These are phyloP conservation scores for Nemophila menziesii DNA, from an alignment of 257 asterid species.

Conservation along the genomic window DNA sequence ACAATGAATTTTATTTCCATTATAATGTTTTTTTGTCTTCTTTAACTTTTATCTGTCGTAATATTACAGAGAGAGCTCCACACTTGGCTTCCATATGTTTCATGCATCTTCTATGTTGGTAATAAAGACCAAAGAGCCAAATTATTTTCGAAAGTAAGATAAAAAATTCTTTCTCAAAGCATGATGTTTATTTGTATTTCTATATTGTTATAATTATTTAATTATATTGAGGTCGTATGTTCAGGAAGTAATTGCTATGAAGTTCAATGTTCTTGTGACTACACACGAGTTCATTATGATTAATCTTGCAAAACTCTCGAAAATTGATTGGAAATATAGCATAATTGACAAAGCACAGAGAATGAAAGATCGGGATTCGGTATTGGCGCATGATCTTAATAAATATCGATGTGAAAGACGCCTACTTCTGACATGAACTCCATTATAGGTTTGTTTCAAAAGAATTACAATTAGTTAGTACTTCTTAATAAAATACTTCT, in stretches of 20 bases:
- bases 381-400: constrained; percentile 98
- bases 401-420: constrained; percentile 99
- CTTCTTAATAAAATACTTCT: neutral
- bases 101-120: no score
- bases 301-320: neutral
- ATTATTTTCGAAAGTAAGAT: no score
- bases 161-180: no score
- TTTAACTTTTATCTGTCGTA: no score
- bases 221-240: no score
- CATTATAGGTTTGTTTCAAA: constrained; percentile 57
- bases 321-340: neutral
- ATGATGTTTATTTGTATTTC: no score
- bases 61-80: no score
- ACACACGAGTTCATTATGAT: neutral
- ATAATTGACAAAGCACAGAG: constrained; percentile 95
- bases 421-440: constrained; percentile 98
- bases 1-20: no score
- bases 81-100: no score
- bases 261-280: constrained; percentile 37
- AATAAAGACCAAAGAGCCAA: no score
- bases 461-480: neutral
- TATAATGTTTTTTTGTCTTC: no score
- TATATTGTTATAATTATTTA: no score
- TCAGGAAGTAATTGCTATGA: constrained; percentile 86
- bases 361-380: constrained; percentile 98